Evolutionary conservation across 768 basidiomycete genomes (phyloP).

Genomic region (Tricholoma saponaceum): DNA sequence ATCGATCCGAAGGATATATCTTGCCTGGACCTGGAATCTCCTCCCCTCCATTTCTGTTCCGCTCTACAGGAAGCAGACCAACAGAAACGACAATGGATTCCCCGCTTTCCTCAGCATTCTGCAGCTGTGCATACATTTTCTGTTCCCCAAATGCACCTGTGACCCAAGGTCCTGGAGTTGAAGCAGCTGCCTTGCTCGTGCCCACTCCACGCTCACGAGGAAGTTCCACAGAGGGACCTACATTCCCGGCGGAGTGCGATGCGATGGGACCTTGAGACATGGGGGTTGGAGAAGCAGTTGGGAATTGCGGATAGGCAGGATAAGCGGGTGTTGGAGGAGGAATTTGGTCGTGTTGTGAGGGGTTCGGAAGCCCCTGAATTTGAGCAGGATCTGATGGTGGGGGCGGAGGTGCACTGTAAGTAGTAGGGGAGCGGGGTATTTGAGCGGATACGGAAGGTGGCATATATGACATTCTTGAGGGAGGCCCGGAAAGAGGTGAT

Average conservation of each 20-base stretch:
- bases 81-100: conserved; percentile 72
- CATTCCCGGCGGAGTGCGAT: conserved; percentile 41
- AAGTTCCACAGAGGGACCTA: conserved; percentile 62
- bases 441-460: conserved; percentile 31
- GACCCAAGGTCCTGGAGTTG: conserved; percentile 56
- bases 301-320: conserved; percentile 56
- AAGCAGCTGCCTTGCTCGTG: conserved; percentile 28
- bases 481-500: conserved; percentile 19
- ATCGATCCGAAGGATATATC: conserved; percentile 71
- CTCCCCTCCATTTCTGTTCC: conserved; percentile 13
- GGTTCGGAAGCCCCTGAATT: not conserved
- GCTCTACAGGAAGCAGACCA: conserved; percentile 36
- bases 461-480: conserved; percentile 28
- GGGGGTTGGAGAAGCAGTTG: conserved; percentile 47
- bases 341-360: conserved; percentile 8
- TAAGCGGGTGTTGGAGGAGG: conserved; percentile 67
- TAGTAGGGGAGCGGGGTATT: conserved; percentile 48
- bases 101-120: conserved; percentile 31
- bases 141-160: conserved; percentile 39
- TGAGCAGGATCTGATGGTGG: conserved; percentile 10
- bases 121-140: conserved; percentile 26
- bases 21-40: conserved; percentile 31
- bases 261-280: conserved; percentile 53
- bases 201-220: conserved; percentile 51
- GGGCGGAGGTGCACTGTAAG: conserved; percentile 45